Evolutionary conservation across 495 filamentous ascomycete species (phyloP), one percentile per base, ranked within the genome.

Genomic region (Annulohypoxylon stygium): DNA sequence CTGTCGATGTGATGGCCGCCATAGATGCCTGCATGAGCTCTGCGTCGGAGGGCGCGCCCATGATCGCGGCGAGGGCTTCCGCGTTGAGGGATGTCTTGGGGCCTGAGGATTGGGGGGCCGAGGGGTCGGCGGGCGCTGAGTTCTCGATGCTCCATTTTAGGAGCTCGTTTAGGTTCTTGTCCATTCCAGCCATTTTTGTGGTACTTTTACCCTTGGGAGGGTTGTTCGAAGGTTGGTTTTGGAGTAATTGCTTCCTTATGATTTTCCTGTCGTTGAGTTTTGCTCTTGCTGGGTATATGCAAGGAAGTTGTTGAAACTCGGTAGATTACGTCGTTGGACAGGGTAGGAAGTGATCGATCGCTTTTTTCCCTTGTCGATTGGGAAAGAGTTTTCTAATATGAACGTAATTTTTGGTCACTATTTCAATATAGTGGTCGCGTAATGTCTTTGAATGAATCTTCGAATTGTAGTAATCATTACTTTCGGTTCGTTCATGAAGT

Each of bases 81-180:
- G 90, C 82, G 74, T 89, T 89, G 75, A 96, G 84, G 14, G 81
- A 67, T 33, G 78, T 78, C 75, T 65, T 73, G 50, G 73, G 81
- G 65, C 48, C 76, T 4, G 78, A 62, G 37, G 85, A 79, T 10
- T 79, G 25, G 23, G 76, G 26, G n/a, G 79, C 74, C 55, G 81
- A 80, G 62, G 85, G 76, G 64, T 85, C 85, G 16, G 75, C 36
- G 7, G 81, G 75, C 7, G 82, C 79, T 12, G 92, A 91, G 83
- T 97, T 93, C 78, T 97, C 88, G 81, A 98, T 91, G 80, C 92
- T 86, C 96, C 96, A 99, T 89, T 93, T 93, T 63, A 99, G 91
- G 83, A 99, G 92, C 72, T 90, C 86, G 80, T 81, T 87, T 61
- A 89, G 82, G 69, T 81, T 83, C 65, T 77, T 79, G 61, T 85